Percentiles rank a stretch among this genome's conserved stretches.
phyloP scores from a whole-genome alignment of 805 yeast species.

The Ogataea parapolymorpha region DNA sequence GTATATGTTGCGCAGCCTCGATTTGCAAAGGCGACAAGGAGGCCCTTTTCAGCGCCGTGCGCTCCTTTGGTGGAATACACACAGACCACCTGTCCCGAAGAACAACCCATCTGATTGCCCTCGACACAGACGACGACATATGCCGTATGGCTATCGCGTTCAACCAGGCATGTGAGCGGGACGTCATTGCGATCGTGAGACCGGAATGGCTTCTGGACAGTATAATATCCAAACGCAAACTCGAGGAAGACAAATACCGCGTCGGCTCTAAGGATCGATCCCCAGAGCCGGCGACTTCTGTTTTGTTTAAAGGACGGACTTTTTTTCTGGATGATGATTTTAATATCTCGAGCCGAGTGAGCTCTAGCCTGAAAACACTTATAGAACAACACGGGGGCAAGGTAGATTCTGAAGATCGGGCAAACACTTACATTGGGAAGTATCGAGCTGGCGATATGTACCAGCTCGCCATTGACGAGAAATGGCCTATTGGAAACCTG shows the following conservation, averaged over 20 bases:
- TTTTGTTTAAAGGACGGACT: slow-evolving; percentile 40
- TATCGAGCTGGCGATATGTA: slow-evolving; percentile 59
- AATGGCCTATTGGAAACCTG: slow-evolving; percentile 57
- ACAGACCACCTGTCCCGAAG: slow-evolving; percentile 58
- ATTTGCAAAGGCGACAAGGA: slow-evolving; percentile 58
- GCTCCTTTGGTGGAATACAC: slow-evolving; percentile 75
- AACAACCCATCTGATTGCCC: slow-evolving; percentile 77
- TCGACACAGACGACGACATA: slow-evolving; percentile 51
- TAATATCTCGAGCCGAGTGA: slow-evolving; percentile 44
- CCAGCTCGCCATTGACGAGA: slow-evolving; percentile 39
- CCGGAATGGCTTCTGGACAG: slow-evolving; percentile 83
- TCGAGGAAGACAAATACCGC: slow-evolving; percentile 54
- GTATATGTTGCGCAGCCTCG: slow-evolving; percentile 51
- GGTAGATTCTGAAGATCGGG: slow-evolving; percentile 27
- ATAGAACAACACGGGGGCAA: slow-evolving; percentile 56
- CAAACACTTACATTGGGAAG: slow-evolving; percentile 56
- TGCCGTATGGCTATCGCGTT: slow-evolving; percentile 28
- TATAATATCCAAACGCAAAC: slow-evolving; percentile 45
- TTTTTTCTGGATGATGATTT: slow-evolving; percentile 58
- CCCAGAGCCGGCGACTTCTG: background rate
- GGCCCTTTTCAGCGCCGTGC: slow-evolving; percentile 62
- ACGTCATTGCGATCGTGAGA: slow-evolving; percentile 55
- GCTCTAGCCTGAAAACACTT: slow-evolving; percentile 38
- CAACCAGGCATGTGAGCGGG: slow-evolving; percentile 28
- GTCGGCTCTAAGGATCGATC: slow-evolving; percentile 26